These are phyloP conservation scores for Verticillium klebahnii DNA, from an alignment of 2,329 filamentous ascomycete genomes.

Conservation along the genomic window DNA sequence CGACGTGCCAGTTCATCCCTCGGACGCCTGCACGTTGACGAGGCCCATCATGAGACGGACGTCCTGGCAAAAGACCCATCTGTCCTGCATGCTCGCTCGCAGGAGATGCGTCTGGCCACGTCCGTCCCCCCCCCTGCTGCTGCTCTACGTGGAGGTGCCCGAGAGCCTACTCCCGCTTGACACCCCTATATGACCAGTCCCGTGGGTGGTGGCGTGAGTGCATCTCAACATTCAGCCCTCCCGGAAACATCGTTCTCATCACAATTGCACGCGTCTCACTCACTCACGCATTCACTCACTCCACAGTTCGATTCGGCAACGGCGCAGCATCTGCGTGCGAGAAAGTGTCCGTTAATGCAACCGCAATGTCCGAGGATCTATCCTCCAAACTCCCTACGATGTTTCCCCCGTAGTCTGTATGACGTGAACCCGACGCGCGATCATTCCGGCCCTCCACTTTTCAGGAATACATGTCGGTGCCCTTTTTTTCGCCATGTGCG, in stretches of 20 bases:
- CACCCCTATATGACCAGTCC: background rate
- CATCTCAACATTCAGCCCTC: background rate
- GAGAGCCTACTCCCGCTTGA: too few relatives aligned
- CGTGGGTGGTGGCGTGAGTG: background rate
- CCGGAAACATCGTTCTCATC: background rate
- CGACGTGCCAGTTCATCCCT: background rate
- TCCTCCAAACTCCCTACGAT: constrained; percentile 41
- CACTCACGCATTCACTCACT: background rate
- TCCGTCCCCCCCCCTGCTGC: too few relatives aligned
- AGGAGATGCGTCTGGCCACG: too few relatives aligned
- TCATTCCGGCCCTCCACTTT: constrained; percentile 35
- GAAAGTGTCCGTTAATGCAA: constrained; percentile 32
- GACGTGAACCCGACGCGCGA: constrained; percentile 34
- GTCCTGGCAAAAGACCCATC: background rate
- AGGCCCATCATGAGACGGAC: too few relatives aligned
- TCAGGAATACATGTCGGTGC: constrained; percentile 44
- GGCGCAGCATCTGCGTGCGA: constrained; percentile 2
- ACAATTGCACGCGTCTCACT: background rate
- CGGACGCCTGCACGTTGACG: background rate
- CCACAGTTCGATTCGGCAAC: background rate
- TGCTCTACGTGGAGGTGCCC: too few relatives aligned
- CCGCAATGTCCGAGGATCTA: constrained; percentile 44
- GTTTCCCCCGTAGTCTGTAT: constrained; percentile 32
- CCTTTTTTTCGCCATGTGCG: constrained; percentile 31
- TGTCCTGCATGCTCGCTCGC: background rate